Percentiles rank a stretch among this genome's conserved stretches.
phyloP scores from a whole-genome alignment of 2,329 filamentous ascomycete genomes.

The Sporothrix inflata region DNA sequence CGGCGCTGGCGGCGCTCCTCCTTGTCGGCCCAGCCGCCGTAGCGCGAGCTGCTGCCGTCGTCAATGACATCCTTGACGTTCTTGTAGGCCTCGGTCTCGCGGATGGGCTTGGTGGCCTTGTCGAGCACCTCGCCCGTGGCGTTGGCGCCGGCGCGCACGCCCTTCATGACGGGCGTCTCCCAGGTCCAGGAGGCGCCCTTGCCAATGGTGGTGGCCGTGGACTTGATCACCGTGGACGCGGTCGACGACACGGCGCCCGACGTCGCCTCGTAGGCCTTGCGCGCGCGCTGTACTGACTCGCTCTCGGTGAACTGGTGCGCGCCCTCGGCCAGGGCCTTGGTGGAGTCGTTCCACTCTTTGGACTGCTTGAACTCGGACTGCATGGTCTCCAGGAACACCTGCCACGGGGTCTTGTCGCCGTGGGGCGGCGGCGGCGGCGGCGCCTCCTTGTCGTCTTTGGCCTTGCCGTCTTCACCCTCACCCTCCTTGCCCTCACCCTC shows the following conservation, averaged over 20 bases:
- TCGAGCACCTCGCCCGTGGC: slow-evolving; percentile 86
- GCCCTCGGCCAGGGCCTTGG: slow-evolving; percentile 86
- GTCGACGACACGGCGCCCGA: slow-evolving; percentile 80
- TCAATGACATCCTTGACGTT: slow-evolving; percentile 95
- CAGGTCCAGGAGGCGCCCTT: slow-evolving; percentile 95
- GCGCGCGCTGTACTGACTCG: slow-evolving; percentile 82
- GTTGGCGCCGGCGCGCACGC: slow-evolving; percentile 81
- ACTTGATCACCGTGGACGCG: slow-evolving; percentile 79
- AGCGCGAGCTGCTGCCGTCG: slow-evolving; percentile 92
- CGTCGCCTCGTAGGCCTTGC: slow-evolving; percentile 83
- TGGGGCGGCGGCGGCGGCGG: slow-evolving; percentile 89
- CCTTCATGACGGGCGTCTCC: slow-evolving; percentile 93
- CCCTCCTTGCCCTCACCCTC: slow-evolving; percentile 51
- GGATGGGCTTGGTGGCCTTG: slow-evolving; percentile 90
- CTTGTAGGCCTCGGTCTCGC: slow-evolving; percentile 93
- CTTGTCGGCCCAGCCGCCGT: slow-evolving; percentile 96
- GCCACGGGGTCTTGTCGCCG: slow-evolving; percentile 97
- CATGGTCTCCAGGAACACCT: slow-evolving; percentile 98
- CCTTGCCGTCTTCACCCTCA: slow-evolving; percentile 52
- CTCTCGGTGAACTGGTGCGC: slow-evolving; percentile 93
- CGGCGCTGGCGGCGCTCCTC: slow-evolving; percentile 84
- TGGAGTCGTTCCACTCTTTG: slow-evolving; percentile 99
- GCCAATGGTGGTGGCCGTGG: slow-evolving; percentile 82
- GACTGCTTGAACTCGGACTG: slow-evolving; percentile 91
- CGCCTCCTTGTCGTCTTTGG: slow-evolving; percentile 61